Conservation (phyloP, 2,329 filamentous ascomycete species). For the Pseudomassariella vexata region DNA sequence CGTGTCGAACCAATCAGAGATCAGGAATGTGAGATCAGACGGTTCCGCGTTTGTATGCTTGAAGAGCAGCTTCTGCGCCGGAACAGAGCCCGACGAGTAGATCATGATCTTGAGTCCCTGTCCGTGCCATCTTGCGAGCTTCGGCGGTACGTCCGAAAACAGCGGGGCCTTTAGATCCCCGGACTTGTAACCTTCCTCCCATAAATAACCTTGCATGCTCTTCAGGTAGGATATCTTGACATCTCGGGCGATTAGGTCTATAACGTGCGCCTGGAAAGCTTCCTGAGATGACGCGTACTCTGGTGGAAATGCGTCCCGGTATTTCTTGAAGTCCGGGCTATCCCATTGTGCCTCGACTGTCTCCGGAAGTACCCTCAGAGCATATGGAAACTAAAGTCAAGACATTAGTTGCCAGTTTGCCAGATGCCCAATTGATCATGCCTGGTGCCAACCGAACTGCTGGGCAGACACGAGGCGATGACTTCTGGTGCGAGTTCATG, state of each 20-base stretch:
- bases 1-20: slow-evolving; percentile 72
- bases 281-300: slow-evolving; percentile 53
- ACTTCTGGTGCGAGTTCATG: too few relatives aligned
- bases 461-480: too few relatives aligned
- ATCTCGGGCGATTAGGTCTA: slow-evolving; percentile 65
- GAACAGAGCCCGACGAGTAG: slow-evolving; percentile 76
- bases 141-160: slow-evolving; percentile 67
- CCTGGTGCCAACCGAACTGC: too few relatives aligned
- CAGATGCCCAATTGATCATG: too few relatives aligned
- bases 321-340: slow-evolving; percentile 55
- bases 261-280: slow-evolving; percentile 60
- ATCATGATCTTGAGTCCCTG: slow-evolving; percentile 60
- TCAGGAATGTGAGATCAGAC: slow-evolving; percentile 52
- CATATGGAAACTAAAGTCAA: slow-evolving; percentile 65
- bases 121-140: slow-evolving; percentile 53
- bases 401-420: too few relatives aligned
- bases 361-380: slow-evolving; percentile 58
- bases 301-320: slow-evolving; percentile 65
- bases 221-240: slow-evolving; percentile 75
- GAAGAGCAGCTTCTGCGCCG: slow-evolving; percentile 77
- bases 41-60: slow-evolving; percentile 54
- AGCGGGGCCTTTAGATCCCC: slow-evolving; percentile 67
- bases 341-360: slow-evolving; percentile 65
- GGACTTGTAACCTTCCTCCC: slow-evolving; percentile 66
- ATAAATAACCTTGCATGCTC: slow-evolving; percentile 73